Evolutionary conservation across 768 basidiomycete genomes (phyloP).

Genomic region (Rhodosporidiobolus sp.): DNA sequence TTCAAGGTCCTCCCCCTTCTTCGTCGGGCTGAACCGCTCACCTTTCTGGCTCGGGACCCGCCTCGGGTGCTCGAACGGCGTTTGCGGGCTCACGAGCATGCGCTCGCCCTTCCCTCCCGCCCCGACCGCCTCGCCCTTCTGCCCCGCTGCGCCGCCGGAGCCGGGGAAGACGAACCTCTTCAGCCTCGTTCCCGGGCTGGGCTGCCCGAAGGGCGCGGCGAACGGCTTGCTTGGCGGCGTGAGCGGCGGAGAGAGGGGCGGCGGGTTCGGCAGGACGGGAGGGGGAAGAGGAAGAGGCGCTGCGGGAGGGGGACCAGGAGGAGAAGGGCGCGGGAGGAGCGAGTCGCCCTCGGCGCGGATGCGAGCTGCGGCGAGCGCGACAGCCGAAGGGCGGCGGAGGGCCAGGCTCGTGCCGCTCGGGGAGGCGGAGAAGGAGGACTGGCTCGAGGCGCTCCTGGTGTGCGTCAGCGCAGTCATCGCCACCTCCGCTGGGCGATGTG

Average conservation of each 20-base stretch:
- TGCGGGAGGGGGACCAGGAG: too few relatives aligned
- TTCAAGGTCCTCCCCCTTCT: neutral
- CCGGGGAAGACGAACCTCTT: neutral
- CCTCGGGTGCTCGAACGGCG: neutral
- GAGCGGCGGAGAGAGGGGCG: neutral
- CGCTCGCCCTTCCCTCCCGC: neutral
- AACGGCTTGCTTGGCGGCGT: neutral
- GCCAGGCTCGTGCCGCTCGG: neutral
- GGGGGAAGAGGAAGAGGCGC: too few relatives aligned
- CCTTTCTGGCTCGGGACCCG: neutral
- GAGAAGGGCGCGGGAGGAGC: neutral
- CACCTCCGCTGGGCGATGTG: too few relatives aligned
- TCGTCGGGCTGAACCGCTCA: neutral
- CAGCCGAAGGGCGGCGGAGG: neutral
- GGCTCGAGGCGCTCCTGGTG: too few relatives aligned
- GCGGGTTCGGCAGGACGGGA: neutral
- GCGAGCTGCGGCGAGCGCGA: neutral
- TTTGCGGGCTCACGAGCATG: neutral
- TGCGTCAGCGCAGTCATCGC: too few relatives aligned
- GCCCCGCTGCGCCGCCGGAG: neutral
- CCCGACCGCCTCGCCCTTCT: neutral
- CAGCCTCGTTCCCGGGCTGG: neutral
- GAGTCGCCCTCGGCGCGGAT: neutral
- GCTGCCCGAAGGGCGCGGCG: too few relatives aligned
- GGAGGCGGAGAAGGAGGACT: too few relatives aligned